A percentile compares a stretch with the other conserved stretches of the same genome.
These are phyloP conservation scores for Thuja plicata DNA, from an alignment of 83 land plant species.

Conservation along the genomic window DNA sequence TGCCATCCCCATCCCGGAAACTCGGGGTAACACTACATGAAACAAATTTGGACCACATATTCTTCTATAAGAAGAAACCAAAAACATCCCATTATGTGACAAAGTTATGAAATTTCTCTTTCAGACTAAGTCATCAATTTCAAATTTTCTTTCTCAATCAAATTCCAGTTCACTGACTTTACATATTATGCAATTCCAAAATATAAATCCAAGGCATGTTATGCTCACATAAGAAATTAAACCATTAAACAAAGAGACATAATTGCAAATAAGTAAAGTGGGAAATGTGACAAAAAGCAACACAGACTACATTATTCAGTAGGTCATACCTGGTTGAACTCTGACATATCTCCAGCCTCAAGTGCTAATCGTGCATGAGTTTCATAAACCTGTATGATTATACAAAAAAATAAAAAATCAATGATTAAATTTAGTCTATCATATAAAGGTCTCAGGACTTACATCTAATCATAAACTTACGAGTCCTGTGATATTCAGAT, in stretches of 20 bases:
- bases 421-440: not conserved
- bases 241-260: not conserved
- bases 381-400: constrained; percentile 80
- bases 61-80: not conserved
- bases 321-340: constrained; percentile 83
- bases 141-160: not conserved
- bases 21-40: not conserved
- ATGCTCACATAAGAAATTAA: not conserved
- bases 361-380: constrained; percentile 95
- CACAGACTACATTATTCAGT: not conserved
- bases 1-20: too few relatives aligned
- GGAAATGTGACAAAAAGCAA: not conserved
- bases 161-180: not conserved
- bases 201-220: not conserved
- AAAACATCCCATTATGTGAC: not conserved
- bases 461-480: not conserved
- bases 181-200: not conserved
- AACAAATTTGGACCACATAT: not conserved
- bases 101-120: not conserved
- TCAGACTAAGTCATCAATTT: not conserved
- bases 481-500: not conserved
- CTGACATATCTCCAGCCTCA: constrained; percentile 90
- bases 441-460: not conserved
- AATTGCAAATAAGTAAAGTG: not conserved
- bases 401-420: not conserved